Percentiles rank a stretch among this genome's conserved stretches.
These are phyloP conservation scores for Acanthamoeba triangularis DNA, from an alignment of 208 protist species.

Conservation along the genomic window DNA sequence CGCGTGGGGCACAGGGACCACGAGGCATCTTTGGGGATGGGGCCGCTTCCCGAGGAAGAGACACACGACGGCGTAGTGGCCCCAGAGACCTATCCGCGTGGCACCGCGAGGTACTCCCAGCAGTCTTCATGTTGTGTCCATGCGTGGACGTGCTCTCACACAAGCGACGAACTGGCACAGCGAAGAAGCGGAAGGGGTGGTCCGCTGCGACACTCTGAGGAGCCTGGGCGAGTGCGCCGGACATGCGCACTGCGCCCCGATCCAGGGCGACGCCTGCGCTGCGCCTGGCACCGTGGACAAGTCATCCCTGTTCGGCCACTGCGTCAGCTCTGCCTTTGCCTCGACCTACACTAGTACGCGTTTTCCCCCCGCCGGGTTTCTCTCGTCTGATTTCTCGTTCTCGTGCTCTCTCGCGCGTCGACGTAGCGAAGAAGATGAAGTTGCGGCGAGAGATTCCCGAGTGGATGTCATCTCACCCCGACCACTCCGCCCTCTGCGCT, in stretches of 20 bases:
- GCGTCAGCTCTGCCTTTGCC: not conserved
- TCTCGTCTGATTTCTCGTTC: not conserved
- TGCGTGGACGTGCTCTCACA: too few species aligned
- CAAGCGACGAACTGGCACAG: too few species aligned
- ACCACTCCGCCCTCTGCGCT: constrained; percentile 31
- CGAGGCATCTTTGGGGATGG: too few species aligned
- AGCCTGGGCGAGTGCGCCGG: not conserved
- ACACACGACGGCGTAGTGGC: too few species aligned
- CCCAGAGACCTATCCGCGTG: too few species aligned
- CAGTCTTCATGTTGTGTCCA: too few species aligned
- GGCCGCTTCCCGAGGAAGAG: too few species aligned
- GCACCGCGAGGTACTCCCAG: too few species aligned
- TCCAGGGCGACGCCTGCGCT: not conserved
- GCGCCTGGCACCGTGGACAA: not conserved
- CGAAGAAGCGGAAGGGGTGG: not conserved
- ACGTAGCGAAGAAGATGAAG: not conserved
- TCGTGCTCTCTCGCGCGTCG: not conserved
- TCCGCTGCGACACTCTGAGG: not conserved
- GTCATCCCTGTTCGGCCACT: constrained; percentile 7
- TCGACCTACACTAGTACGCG: not conserved
- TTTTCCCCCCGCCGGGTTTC: not conserved
- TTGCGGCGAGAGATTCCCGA: constrained; percentile 3
- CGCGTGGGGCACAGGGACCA: too few species aligned
- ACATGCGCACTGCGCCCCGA: not conserved
- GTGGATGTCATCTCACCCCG: constrained; percentile 47